Base-by-base conservation (phyloP, 2,329 filamentous ascomycete species). In the Calonectria leucothoes region DNA sequence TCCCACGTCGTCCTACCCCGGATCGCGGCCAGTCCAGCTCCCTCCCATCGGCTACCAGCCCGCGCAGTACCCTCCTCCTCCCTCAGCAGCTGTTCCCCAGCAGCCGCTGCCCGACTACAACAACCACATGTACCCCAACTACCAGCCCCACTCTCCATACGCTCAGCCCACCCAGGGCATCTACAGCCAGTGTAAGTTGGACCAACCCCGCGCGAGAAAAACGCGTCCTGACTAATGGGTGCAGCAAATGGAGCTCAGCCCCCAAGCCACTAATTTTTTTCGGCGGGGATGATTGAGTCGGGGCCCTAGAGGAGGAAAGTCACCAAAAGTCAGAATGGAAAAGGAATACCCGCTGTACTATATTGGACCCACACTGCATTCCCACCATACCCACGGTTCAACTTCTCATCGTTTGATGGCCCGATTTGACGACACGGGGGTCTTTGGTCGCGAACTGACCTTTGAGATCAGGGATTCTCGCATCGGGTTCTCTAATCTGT, bases 31-130 rank as follows among this genome's bases (percentile, higher is more conserved):
- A 23, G 88, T 91, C 70, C 94, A 95, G 80, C 87, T 95, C 35
- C 94, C 94, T 57, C 94, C 94, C 2, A 94, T 95, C 80, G 93
- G 92, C 15, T 96, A 95, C 80, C 91, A 93, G 80, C 87, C 91
- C 35, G 82, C 88, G 72, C 92, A 93, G 79, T 95, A 95, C 80
- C 90, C 92, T 49, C 88, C 91, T n/a, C 91, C 92, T 20, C 88
- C 91, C 1, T 86, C 88, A 17, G 86, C 85, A 2, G 86, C 86
- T 29, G 89, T 91, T 27, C 82, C 83, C 17, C 88, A 89, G 76
- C 89, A 90, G 78, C 84, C 84, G 17, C 82, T 92, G 5, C 84
- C 89, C 12, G 90, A 93, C 69, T 93, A 93, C 79, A 84, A 84
- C 77, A 86, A 85, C 75, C 89, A 90, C 76, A 89, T 91, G 83